Evolutionary conservation across 805 yeast genomes (phyloP), one percentile per base, ranked within the genome.

Genomic region (Candida boleticola): DNA sequence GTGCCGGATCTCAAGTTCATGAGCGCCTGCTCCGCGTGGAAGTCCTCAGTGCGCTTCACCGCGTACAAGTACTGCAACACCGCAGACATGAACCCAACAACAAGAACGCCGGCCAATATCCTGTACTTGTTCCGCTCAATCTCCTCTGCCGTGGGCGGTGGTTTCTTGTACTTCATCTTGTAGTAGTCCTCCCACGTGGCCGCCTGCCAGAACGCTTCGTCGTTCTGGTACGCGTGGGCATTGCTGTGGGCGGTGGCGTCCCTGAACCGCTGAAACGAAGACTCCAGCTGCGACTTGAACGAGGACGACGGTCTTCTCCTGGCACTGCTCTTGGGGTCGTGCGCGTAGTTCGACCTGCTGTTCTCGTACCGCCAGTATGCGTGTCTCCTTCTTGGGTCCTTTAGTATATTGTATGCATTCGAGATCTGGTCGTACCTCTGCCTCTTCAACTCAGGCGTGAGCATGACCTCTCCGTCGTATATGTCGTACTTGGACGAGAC

Each of bases 131-230:
- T 71, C 53, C 60, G 71, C 58, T 64, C 65, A 49, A 64, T 46
- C 51, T 68, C 67, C 47, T 65, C 66, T 51, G 58, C 56, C 41
- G 77, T 64, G 18, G 71, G 76, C 3, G 72, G 71, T 16, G 45
- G 41, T 20, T 69, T 49, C 25, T 64, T 54, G 42, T 65, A 60
- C 52, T 58, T 59, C 67, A 71, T 65, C 31, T 60, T 54, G 67
- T 79, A 74, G 54, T 72, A 74, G 43, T 80, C 86, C 47, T 80
- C 84, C 85, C 85, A 80, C 0, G 76, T 76, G 0, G 81, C 81
- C 0, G 85, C 83, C 37, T 66, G 74, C 79, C 83, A 78, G 56
- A 80, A 80, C 27, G 64, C 63, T 41, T 72, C 74, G 48, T 66
- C 63, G 27, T 57, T 53, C 2, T 59, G 44, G 46, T 32, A 20